A percentile compares a stretch with the other conserved stretches of the same genome.
phyloP scores from a whole-genome alignment of 306 rosid genomes.

The Rosa rugosa region DNA sequence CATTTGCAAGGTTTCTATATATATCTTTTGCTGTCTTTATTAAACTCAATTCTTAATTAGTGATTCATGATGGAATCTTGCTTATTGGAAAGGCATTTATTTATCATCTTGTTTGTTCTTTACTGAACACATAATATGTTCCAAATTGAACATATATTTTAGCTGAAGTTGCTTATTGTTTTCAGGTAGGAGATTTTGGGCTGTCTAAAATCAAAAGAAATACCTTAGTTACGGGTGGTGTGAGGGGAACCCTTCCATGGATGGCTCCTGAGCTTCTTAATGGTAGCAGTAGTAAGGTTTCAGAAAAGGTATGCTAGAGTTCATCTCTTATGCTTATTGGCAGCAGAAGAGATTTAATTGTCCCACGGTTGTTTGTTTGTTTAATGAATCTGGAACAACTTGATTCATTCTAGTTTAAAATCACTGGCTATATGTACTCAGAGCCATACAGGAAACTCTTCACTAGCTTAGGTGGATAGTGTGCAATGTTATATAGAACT shows the following conservation, averaged over 20 bases:
- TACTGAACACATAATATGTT: neutral
- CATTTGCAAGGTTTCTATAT: constrained; percentile 68
- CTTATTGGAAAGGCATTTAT: neutral
- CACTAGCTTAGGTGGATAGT: neutral
- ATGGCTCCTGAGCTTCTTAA: constrained; percentile 92
- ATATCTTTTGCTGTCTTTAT: neutral
- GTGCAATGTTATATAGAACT: neutral
- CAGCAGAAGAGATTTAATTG: constrained; percentile 2
- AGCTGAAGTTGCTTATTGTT: constrained; percentile 11
- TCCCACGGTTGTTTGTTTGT: neutral
- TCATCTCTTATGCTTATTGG: constrained; percentile 1
- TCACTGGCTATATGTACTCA: neutral
- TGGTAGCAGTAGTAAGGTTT: constrained; percentile 87
- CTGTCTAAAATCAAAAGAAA: constrained; percentile 84
- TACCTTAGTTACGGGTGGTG: constrained; percentile 87
- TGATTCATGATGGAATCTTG: neutral
- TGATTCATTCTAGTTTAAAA: neutral
- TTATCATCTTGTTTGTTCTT: neutral
- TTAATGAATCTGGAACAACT: neutral
- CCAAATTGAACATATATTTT: constrained; percentile 1
- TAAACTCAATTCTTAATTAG: neutral
- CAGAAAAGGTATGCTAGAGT: constrained; percentile 64
- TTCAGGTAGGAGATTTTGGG: constrained; percentile 91
- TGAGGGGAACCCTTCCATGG: constrained; percentile 91
- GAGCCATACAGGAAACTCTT: neutral